phyloP scores from a whole-genome alignment of 2,329 filamentous ascomycete species.

The Aspergillus felis region DNA sequence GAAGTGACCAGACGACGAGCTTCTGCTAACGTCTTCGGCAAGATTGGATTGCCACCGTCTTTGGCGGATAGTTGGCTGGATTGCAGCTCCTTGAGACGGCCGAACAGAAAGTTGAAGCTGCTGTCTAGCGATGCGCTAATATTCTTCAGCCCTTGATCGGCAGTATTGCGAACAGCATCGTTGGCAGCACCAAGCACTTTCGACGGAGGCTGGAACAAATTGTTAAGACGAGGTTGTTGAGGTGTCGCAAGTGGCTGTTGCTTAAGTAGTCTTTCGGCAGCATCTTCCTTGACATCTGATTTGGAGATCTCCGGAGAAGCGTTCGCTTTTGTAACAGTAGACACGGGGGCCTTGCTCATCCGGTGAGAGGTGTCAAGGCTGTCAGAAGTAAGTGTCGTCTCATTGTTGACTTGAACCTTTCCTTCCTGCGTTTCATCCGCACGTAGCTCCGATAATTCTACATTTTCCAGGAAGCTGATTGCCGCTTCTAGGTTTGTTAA shows the following conservation, averaged over 20 bases:
- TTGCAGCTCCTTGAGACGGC: constrained; percentile 69
- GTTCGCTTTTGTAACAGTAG: constrained; percentile 26
- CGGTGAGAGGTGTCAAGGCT: constrained; percentile 23
- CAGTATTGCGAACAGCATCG: constrained; percentile 79
- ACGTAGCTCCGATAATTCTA: constrained; percentile 83
- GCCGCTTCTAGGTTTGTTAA: constrained; percentile 93
- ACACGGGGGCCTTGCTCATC: constrained; percentile 21
- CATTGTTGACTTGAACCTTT: constrained; percentile 52
- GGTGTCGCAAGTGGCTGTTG: constrained; percentile 33
- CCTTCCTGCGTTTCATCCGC: constrained; percentile 72
- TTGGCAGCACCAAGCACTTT: constrained; percentile 77
- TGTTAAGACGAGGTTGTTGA: constrained; percentile 74
- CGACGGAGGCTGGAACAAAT: constrained; percentile 79
- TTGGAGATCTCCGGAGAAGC: constrained; percentile 28
- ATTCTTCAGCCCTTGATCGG: constrained; percentile 86
- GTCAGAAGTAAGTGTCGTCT: constrained; percentile 21
- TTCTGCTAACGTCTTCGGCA: constrained; percentile 90
- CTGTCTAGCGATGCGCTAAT: constrained; percentile 87
- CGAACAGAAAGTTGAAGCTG: constrained; percentile 90
- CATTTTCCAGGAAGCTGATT: constrained; percentile 90
- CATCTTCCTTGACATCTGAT: constrained; percentile 24
- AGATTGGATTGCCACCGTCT: constrained; percentile 40
- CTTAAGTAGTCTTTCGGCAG: constrained; percentile 33
- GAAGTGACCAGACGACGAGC: constrained; percentile 77
- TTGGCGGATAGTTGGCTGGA: constrained; percentile 48